Conservation (phyloP, 2,329 filamentous ascomycete species). For the Dactylellina haptotyla region DNA sequence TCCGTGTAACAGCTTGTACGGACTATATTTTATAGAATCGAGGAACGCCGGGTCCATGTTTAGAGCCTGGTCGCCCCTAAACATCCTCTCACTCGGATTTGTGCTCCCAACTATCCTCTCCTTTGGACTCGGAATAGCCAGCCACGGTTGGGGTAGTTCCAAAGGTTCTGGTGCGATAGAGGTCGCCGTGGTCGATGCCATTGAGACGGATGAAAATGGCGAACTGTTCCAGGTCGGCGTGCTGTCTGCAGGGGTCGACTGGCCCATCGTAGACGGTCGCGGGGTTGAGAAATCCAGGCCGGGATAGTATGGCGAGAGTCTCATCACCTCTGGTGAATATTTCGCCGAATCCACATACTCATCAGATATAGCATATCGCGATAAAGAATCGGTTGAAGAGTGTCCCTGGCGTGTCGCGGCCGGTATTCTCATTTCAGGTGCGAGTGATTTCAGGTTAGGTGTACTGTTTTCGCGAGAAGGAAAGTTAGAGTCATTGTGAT, state of each 20-base stretch:
- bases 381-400: neutral
- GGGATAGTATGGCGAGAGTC: neutral
- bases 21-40: conserved; percentile 4
- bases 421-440: too few species aligned
- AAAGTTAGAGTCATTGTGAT: neutral
- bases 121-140: conserved; percentile 9
- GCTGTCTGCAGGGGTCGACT: neutral
- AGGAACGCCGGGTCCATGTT: neutral
- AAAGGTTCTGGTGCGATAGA: conserved; percentile 6
- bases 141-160: conserved; percentile 13
- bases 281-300: neutral
- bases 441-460: too few species aligned
- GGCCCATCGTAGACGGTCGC: neutral
- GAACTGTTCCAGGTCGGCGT: conserved; percentile 13
- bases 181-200: conserved; percentile 17
- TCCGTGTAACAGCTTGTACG: conserved; percentile 1
- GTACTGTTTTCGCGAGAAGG: too few species aligned
- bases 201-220: conserved; percentile 12
- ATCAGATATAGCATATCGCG: neutral
- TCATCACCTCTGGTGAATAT: conserved; percentile 20
- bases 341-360: conserved; percentile 4
- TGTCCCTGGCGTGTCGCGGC: too few species aligned
- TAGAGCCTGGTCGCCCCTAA: neutral
- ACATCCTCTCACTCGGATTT: neutral
- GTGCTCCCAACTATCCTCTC: neutral